Conservation (phyloP, 148 eudicot genomes). For the Hydrangea macrophylla region DNA sequence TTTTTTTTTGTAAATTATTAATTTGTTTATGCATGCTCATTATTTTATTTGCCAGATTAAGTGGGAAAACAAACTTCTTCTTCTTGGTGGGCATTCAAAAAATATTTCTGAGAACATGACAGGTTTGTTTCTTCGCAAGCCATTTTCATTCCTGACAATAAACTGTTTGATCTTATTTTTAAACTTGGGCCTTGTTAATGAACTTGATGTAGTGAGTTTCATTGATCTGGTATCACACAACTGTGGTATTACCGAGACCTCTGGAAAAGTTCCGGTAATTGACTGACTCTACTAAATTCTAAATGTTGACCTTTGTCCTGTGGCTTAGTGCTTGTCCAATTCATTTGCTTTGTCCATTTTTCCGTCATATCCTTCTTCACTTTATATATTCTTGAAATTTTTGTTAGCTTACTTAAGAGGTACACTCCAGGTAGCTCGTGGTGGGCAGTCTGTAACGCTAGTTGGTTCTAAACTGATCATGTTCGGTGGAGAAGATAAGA, state of each 20-base stretch:
- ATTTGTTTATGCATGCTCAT: conserved; percentile 2
- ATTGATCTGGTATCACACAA: conserved; percentile 64
- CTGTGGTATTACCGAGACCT: conserved; percentile 63
- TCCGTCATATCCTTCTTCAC: background rate
- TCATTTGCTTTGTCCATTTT: no score
- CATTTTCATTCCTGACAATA: background rate
- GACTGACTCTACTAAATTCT: conserved; percentile 9
- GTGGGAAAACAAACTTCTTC: conserved; percentile 68
- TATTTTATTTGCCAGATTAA: conserved; percentile 44
- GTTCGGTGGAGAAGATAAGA: conserved; percentile 91
- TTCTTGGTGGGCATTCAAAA: conserved; percentile 69
- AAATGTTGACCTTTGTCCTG: background rate
- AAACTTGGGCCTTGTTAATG: conserved; percentile 10
- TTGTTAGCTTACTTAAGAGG: conserved; percentile 7
- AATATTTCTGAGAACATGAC: conserved; percentile 40
- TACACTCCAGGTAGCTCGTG: conserved; percentile 67
- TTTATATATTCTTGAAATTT: background rate
- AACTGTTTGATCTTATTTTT: conserved; percentile 8
- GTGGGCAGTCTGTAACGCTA: conserved; percentile 74
- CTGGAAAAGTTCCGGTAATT: conserved; percentile 82
- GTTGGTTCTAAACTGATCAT: conserved; percentile 81
- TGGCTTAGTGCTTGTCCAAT: background rate
- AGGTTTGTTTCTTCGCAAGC: conserved; percentile 37
- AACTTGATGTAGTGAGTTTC: conserved; percentile 50
- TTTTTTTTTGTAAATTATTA: background rate